These are phyloP conservation scores for Pythium scleroteichum DNA, from an alignment of 352 stramenopile genomes.

Conservation along the genomic window DNA sequence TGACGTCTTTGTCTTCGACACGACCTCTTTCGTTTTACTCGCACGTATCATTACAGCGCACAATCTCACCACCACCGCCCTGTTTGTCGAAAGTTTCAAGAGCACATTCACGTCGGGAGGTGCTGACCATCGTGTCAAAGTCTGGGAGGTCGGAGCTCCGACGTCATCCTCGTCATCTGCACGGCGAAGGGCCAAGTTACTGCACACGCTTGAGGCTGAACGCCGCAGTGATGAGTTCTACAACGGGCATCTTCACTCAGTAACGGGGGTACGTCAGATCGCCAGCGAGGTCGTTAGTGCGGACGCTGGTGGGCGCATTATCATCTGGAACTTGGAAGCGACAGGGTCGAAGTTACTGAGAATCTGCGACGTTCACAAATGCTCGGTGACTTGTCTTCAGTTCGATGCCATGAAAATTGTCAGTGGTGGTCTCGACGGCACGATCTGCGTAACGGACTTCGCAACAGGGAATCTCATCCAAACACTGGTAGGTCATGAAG, in stretches of 20 bases:
- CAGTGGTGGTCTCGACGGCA: constrained; percentile 47
- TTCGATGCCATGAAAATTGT: constrained; percentile 80
- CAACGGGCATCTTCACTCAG: constrained; percentile 52
- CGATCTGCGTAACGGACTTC: constrained; percentile 76
- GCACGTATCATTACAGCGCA: constrained; percentile 57
- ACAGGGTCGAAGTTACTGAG: constrained; percentile 52
- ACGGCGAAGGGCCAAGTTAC: constrained; percentile 36
- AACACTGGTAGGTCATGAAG: constrained; percentile 53
- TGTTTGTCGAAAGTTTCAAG: constrained; percentile 52
- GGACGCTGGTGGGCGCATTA: constrained; percentile 53
- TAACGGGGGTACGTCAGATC: constrained; percentile 58
- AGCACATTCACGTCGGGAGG: constrained; percentile 48
- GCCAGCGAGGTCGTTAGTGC: constrained; percentile 78
- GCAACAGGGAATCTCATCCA: constrained; percentile 68
- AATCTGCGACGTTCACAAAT: constrained; percentile 59
- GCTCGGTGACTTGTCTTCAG: constrained; percentile 60
- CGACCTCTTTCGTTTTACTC: constrained; percentile 39
- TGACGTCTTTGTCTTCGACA: constrained; percentile 72
- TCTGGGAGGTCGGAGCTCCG: constrained; percentile 47
- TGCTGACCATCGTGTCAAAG: constrained; percentile 64
- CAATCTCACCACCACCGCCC: constrained; percentile 43
- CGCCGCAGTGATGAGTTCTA: constrained; percentile 39
- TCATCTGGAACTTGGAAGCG: constrained; percentile 76
- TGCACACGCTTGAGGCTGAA: constrained; percentile 45
- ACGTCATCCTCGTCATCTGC: constrained; percentile 22